Evolutionary conservation across 208 protist genomes (phyloP), one percentile per base, ranked within the genome.

Genomic region (Strigomonas culicis): DNA sequence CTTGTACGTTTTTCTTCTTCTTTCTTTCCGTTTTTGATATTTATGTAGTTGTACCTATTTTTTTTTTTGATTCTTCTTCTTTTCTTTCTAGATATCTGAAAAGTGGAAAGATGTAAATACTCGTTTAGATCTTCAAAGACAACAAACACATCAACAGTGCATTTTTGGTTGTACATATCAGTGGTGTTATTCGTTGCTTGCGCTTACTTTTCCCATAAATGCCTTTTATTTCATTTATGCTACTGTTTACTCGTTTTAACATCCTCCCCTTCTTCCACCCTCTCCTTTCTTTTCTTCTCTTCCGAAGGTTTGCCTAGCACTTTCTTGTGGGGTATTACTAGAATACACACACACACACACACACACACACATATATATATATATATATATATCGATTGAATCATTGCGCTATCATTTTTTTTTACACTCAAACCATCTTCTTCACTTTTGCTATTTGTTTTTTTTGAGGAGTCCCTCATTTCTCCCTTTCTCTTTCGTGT

Each of bases 341-440:
- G 34, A 57, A 68, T 30, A 56, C 30, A 25, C 11, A 24, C 30
- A 4, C 32, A 34, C n/a, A 67, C 4, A 59, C 30, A 59, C 62
- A 59, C 57, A 65, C 60, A 65, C 60, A 65, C 46, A 51, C 30
- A 44, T 32, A 53, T 46, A 27, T 22, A 27, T 11, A 7, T 8
- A 30, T 32, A 34, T 1, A 2, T 1, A 25, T 11, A 1, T 25
- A 25, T 32, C 27, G 27, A 49, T 34, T 36, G 4, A 13, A 57
- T 56, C 24, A 15, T 49, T 49, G 31, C 30, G 39, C 50, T 68
- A 43, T 63, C 44, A 46, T 55, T 28, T 27, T 70, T 79, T 72
- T 72, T 51, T 50, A 39, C 34, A 22, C 51, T 63, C 27, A 36
- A 30, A 27, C 34, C 11, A 61, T 32, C 34, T 22, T 27, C 30